Base-by-base conservation (phyloP, 2,329 filamentous ascomycete genomes). In the Aspergillus awamori region DNA sequence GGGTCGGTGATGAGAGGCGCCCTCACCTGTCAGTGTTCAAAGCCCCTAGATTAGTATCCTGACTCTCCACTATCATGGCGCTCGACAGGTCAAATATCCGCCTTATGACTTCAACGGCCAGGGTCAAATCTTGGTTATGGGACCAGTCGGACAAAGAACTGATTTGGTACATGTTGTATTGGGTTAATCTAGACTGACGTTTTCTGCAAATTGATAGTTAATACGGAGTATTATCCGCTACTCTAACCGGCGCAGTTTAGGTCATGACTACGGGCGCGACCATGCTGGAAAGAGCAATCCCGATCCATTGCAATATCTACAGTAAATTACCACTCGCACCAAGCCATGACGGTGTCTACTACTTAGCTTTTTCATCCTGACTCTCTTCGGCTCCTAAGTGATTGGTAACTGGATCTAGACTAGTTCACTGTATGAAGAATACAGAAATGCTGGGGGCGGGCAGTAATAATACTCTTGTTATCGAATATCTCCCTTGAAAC, bases 71-170 rank as follows among this genome's bases (percentile, higher is more conserved):
- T n/a, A 10, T 56, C 39, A 22, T 47, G 53, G 53, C 53, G 53
- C 45, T 56, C n/a, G 53, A 56, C 53, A 33, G 39, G 53, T 56
- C 53, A 30, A 45, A 47, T 56, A 22, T 56, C 33, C 53, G 53
- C 26, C 53, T 33, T 45, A 39, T 17, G 15, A 28, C 24, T 41
- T 56, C 53, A 22, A 47, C 53, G 26, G 39, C 39, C 39, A 56
- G 22, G 53, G 26, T n/a, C 22, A 17, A 17, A 28, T 20, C 36
- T 51, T 51, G 47, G 8, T 10, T 11, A 51, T 11, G 15, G 22
- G 8, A 24, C 5, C 20, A 45, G 41, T 22, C 41, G 17, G 20
- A 17, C 41, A 11, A 45, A 22, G 41, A 45, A 8, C 17, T 22
- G 20, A 17, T 11, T 22, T 45, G 17, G 20, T 45, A 43, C 39